These are phyloP conservation scores for Cornus controversa DNA, from an alignment of 148 eudicot species.

Conservation along the genomic window DNA sequence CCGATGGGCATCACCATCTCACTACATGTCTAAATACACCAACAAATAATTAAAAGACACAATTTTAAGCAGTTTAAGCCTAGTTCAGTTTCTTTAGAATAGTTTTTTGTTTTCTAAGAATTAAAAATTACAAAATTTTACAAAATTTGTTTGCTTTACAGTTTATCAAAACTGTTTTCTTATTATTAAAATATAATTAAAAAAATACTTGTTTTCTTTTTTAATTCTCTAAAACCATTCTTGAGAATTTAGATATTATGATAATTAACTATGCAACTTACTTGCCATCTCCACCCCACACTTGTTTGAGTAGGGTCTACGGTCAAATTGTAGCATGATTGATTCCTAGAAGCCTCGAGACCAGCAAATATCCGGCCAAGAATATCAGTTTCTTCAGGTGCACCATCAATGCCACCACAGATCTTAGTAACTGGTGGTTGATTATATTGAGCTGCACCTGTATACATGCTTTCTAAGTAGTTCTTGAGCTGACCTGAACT, in stretches of 20 bases:
- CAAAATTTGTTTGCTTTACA: no score
- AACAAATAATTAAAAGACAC: neutral
- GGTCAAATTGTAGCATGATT: slow-evolving; percentile 17
- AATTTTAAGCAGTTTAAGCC: no score
- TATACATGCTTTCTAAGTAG: slow-evolving; percentile 24
- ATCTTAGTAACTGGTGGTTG: slow-evolving; percentile 34
- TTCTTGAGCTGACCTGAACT: slow-evolving; percentile 24
- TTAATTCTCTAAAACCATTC: no score
- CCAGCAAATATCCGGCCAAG: slow-evolving; percentile 33
- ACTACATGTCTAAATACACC: slow-evolving; percentile 33
- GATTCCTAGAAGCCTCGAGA: slow-evolving; percentile 25
- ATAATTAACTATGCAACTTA: no score
- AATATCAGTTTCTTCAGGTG: slow-evolving; percentile 19
- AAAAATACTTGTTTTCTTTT: no score
- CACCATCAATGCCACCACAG: slow-evolving; percentile 44
- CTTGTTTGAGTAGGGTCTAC: slow-evolving; percentile 10
- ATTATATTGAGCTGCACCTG: slow-evolving; percentile 44
- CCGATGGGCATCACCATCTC: slow-evolving; percentile 61
- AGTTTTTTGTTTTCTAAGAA: no score
- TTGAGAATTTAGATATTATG: no score
- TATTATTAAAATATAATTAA: no score
- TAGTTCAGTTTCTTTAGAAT: no score
- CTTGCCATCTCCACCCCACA: slow-evolving; percentile 50
- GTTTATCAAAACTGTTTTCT: no score
- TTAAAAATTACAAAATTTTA: no score